A percentile compares a stretch with the other conserved stretches of the same genome.
phyloP scores from a whole-genome alignment of 768 basidiomycete species.

The Rhodotorula taiwanensis region DNA sequence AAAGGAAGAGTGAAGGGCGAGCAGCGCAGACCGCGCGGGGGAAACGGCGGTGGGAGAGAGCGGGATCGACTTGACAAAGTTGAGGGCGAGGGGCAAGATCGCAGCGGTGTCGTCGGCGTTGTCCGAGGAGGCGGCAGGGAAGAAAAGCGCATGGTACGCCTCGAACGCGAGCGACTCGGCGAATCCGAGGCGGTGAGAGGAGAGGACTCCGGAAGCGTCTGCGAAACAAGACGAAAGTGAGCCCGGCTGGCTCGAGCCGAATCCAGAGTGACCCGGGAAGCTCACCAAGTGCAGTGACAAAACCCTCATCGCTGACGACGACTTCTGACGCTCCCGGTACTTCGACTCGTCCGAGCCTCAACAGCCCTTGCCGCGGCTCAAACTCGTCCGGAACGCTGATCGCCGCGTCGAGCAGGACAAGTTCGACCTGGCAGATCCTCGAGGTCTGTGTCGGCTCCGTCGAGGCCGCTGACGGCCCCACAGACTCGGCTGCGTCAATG shows the following conservation, averaged over 20 bases:
- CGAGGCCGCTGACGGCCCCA: neutral
- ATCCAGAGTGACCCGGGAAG: neutral
- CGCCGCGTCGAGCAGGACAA: slow-evolving; percentile 24
- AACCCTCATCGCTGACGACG: slow-evolving; percentile 33
- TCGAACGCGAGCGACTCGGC: neutral
- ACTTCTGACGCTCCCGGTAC: slow-evolving; percentile 23
- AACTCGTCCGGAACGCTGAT: slow-evolving; percentile 12
- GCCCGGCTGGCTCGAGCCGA: neutral
- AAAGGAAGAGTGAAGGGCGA: slow-evolving; percentile 35
- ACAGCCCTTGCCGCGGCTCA: slow-evolving; percentile 7
- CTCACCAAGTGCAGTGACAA: slow-evolving; percentile 24
- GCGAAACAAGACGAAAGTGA: neutral
- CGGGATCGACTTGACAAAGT: slow-evolving; percentile 15
- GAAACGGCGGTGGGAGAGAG: slow-evolving; percentile 23
- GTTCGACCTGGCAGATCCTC: slow-evolving; percentile 23
- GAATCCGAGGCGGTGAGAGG: slow-evolving; percentile 24
- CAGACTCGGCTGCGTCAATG: slow-evolving; percentile 21
- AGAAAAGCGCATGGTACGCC: slow-evolving; percentile 12
- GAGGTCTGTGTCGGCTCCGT: too few species aligned
- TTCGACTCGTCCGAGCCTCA: slow-evolving; percentile 22
- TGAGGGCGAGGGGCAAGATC: slow-evolving; percentile 1
- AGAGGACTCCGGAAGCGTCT: slow-evolving; percentile 21
- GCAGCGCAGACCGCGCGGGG: slow-evolving; percentile 4
- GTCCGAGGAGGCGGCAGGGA: neutral
- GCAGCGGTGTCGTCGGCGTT: too few species aligned